Percentiles rank a stretch among this genome's conserved stretches.
Conservation (phyloP, 331 rosid species). For the Dryas integrifolia region DNA sequence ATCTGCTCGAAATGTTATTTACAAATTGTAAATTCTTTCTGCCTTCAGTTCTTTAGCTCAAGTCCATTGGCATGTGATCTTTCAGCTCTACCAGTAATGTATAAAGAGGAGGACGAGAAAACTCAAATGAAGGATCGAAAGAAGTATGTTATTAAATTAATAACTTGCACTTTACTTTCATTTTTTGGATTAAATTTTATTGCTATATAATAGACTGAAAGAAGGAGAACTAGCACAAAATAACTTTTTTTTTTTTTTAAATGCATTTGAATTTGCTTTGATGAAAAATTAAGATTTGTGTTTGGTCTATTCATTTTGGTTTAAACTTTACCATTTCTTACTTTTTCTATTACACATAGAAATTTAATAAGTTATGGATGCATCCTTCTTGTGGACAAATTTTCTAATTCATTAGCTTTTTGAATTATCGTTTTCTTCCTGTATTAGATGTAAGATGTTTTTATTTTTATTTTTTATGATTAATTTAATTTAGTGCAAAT, state of each 20-base stretch:
- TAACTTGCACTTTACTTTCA: slow-evolving; percentile 14
- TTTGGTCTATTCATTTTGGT: background rate
- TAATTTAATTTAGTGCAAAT: background rate
- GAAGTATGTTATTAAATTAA: slow-evolving; percentile 36
- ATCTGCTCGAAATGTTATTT: background rate
- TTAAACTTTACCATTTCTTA: background rate
- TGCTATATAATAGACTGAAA: background rate
- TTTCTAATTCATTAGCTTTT: background rate
- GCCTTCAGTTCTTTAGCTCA: slow-evolving; percentile 63
- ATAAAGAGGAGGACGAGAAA: slow-evolving; percentile 43
- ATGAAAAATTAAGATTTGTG: background rate
- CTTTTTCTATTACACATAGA: background rate
- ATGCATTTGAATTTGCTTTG: background rate
- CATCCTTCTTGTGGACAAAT: background rate
- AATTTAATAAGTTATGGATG: background rate
- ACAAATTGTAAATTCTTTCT: slow-evolving; percentile 14
- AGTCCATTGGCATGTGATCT: slow-evolving; percentile 56
- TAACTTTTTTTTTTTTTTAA: background rate
- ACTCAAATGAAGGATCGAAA: slow-evolving; percentile 38
- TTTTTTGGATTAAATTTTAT: background rate
- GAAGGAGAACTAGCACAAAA: background rate
- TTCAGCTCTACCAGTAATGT: slow-evolving; percentile 48
- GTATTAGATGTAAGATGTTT: background rate
- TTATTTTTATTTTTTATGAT: background rate
- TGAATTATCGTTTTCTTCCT: background rate